Evolutionary conservation across 1,284 basidiomycete genomes (phyloP).

Genomic region (Pyrrhoderma noxium): DNA sequence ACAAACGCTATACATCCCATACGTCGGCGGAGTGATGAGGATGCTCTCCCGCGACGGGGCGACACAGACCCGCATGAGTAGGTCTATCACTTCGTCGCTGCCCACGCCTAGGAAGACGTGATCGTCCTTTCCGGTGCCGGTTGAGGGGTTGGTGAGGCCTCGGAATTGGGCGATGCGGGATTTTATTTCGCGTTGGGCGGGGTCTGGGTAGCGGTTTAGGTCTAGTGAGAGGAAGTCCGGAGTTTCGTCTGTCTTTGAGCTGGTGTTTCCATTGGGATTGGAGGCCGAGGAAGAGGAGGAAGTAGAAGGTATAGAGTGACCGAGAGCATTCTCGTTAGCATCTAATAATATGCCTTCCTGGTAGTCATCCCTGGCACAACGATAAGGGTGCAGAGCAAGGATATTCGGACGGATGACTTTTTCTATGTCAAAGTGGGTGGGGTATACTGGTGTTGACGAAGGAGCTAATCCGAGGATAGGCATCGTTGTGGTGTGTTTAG

Average conservation of each 20-base stretch:
- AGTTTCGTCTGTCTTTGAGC: constrained; percentile 25
- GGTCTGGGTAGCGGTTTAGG: constrained; percentile 85
- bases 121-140: constrained; percentile 25
- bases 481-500: constrained; percentile 32
- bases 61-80: constrained; percentile 88
- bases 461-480: constrained; percentile 39
- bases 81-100: constrained; percentile 94
- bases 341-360: constrained; percentile 91
- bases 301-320: constrained; percentile 64
- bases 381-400: constrained; percentile 85
- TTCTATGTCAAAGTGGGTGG: constrained; percentile 78
- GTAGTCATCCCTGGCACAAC: constrained; percentile 96
- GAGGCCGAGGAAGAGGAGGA: constrained; percentile 13
- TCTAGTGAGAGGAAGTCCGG: constrained; percentile 39
- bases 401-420: constrained; percentile 91
- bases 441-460: constrained; percentile 40
- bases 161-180: constrained; percentile 64
- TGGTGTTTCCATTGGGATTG: constrained; percentile 6
- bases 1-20: constrained; percentile 96
- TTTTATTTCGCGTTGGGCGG: constrained; percentile 78
- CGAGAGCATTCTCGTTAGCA: constrained; percentile 95
- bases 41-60: constrained; percentile 66
- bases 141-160: constrained; percentile 47
- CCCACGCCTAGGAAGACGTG: constrained; percentile 95
- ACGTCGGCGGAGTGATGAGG: constrained; percentile 88